phyloP scores from a whole-genome alignment of 345 rosid species.

The Lepidium didymum region DNA sequence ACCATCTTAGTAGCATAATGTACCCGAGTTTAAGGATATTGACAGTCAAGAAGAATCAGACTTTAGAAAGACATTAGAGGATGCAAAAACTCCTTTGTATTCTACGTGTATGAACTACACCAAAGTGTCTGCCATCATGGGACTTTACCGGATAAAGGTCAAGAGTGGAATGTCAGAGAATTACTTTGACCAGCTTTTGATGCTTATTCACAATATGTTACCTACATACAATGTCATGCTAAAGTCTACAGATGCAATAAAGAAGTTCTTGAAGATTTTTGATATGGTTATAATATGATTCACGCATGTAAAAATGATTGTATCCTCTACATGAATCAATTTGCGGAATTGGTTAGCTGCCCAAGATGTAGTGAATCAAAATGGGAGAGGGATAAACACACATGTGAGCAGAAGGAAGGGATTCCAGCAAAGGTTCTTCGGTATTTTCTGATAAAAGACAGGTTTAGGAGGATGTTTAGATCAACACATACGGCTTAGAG shows the following conservation, averaged over 20 bases:
- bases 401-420: neutral
- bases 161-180: neutral
- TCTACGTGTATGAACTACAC: neutral
- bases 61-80: neutral
- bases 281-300: neutral
- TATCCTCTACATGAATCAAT: neutral
- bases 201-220: neutral
- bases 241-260: neutral
- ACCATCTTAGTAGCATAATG: neutral
- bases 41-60: neutral
- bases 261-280: neutral
- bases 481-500: neutral
- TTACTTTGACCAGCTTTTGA: neutral
- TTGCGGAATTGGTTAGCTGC: neutral
- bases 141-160: neutral
- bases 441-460: neutral
- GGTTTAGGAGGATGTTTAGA: neutral
- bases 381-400: neutral
- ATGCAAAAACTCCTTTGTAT: neutral
- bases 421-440: neutral
- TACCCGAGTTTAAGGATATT: neutral
- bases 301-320: neutral
- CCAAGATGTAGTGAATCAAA: neutral
- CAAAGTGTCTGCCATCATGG: neutral
- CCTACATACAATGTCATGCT: neutral